Evolutionary conservation across 2,329 filamentous ascomycete species (phyloP).

Genomic region (Thelonectria olida): DNA sequence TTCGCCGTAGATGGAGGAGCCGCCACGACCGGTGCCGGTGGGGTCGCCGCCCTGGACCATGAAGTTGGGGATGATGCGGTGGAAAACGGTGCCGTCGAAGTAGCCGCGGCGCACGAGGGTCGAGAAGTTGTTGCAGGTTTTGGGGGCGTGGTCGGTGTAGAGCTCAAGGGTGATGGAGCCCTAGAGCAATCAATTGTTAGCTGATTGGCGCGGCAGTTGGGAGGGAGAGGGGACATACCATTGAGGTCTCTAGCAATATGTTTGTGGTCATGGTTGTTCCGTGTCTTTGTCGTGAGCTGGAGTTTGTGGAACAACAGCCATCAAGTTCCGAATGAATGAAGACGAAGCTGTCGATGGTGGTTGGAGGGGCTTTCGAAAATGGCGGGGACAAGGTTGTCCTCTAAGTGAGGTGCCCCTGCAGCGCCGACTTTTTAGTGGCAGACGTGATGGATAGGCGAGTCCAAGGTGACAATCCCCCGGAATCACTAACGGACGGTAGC

Average conservation of each 20-base stretch:
- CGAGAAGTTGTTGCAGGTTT: slow-evolving; percentile 87
- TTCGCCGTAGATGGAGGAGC: slow-evolving; percentile 88
- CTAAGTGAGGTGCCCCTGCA: no score
- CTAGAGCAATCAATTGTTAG: slow-evolving; percentile 53
- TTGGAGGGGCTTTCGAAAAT: not conserved
- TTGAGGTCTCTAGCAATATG: slow-evolving; percentile 83
- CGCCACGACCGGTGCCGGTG: slow-evolving; percentile 91
- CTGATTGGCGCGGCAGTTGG: not conserved
- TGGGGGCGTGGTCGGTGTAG: slow-evolving; percentile 88
- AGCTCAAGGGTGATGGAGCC: slow-evolving; percentile 88
- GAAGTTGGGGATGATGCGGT: slow-evolving; percentile 94
- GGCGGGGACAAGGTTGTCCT: not conserved
- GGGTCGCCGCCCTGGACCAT: slow-evolving; percentile 97
- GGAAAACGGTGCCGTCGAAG: slow-evolving; percentile 87
- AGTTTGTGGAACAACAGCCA: not conserved
- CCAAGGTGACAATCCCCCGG: no score
- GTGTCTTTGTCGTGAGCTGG: slow-evolving; percentile 25
- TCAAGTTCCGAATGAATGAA: not conserved
- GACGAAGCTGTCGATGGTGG: not conserved
- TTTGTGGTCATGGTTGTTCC: slow-evolving; percentile 73
- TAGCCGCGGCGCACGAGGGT: slow-evolving; percentile 84
- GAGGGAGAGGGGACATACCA: slow-evolving; percentile 62
- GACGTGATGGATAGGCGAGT: no score
- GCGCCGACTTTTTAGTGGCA: not conserved
- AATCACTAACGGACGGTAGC: no score